Base-by-base conservation (phyloP, 345 rosid species). In the Conringia planisiliqua region DNA sequence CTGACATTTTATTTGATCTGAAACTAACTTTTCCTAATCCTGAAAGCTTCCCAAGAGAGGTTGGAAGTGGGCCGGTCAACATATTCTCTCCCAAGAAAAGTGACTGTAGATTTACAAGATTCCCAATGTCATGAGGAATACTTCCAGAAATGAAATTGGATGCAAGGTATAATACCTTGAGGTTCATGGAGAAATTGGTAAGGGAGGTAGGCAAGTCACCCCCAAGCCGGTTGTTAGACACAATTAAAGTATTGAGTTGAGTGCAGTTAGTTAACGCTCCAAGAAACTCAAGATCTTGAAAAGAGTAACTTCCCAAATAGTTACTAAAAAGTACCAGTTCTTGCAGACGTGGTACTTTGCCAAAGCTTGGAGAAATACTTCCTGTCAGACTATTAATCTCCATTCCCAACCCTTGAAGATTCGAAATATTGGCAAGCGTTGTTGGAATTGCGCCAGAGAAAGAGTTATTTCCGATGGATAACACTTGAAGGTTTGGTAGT, bases 391-490 rank as follows among this genome's bases (percentile, higher is more conserved):
- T 14, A 29, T 64, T 69, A 6, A 0, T 0, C 8, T 29, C 3
- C 8, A 70, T 18, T 12, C 48, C 70, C 26, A 81, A 24, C 0
- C 11, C 1, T 22, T 9, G 16, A 35, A 83, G 42, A 18, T 30
- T 24, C 4, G 84, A 78, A n/a, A 73, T 76, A 70, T 83, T 83
- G 16, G 74, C 18, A 10, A 83, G 6, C 1, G 81, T 59, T 11
- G 5, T 6, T 17, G 83, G 83, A 22, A 83, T 74, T 3, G 35
- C 14, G 5, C 85, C 86, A 0, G 30, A 52, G 35, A 85, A 38
- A 18, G 44, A 50, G 17, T 85, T 80, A 0, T 2, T 24, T 33
- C 73, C 78, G 4, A 71, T 22, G 65, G 22, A 26, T 2, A 66
- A 20, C 6, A 5, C 12, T 47, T 9, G 26, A 47, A 47, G 26